A percentile compares a stretch with the other conserved stretches of the same genome.
Conservation (phyloP, 2,329 filamentous ascomycete genomes). For the Botryosphaeria dothidea region DNA sequence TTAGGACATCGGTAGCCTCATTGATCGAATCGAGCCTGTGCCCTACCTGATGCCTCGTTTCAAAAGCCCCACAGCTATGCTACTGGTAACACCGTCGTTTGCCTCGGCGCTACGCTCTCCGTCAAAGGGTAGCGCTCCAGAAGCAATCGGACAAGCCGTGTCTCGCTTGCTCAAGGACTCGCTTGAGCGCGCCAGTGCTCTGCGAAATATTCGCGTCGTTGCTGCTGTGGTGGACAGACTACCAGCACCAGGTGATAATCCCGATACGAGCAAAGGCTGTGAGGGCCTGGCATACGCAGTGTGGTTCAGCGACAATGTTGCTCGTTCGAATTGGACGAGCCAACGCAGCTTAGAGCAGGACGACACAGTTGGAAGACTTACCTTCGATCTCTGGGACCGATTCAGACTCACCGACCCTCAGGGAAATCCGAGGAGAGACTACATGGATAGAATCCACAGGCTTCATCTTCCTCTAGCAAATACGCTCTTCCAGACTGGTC, state of each 20-base stretch:
- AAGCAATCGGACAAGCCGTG: neutral
- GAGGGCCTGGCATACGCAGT: constrained; percentile 37
- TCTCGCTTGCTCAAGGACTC: neutral
- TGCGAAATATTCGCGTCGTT: neutral
- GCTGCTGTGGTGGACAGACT: constrained; percentile 41
- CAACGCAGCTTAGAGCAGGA: neutral
- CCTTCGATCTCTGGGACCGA: neutral
- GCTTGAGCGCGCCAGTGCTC: neutral
- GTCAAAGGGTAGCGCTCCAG: neutral
- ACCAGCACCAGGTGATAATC: constrained; percentile 26
- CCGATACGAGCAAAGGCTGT: constrained; percentile 26
- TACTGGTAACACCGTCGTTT: constrained; percentile 5
- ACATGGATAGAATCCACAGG: constrained; percentile 42
- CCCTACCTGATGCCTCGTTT: neutral
- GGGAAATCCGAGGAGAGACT: constrained; percentile 15
- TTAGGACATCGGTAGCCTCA: neutral
- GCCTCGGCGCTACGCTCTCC: neutral
- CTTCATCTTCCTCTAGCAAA: constrained; percentile 63
- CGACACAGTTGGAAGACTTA: neutral
- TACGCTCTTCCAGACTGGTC: constrained; percentile 74
- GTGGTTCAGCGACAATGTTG: neutral
- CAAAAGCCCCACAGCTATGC: neutral
- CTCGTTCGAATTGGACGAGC: neutral
- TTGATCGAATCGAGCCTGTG: neutral
- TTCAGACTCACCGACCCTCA: neutral